A percentile compares a stretch with the other conserved stretches of the same genome.
Conservation (phyloP, 2,329 filamentous ascomycete species). For the Ophiocordyceps camponoti-saundersi region DNA sequence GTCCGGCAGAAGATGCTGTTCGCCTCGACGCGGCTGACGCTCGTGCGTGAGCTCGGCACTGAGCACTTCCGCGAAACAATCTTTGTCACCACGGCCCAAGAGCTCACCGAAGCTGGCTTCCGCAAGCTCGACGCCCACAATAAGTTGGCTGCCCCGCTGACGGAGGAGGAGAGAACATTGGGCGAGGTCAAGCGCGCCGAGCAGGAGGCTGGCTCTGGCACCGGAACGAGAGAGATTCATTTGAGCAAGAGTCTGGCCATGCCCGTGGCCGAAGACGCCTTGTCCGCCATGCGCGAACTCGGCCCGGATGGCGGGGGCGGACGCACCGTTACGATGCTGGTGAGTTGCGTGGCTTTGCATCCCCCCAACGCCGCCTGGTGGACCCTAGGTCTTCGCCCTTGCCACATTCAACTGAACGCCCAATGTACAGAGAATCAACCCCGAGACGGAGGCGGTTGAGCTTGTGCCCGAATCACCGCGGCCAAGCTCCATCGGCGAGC, state of each 20-base stretch:
- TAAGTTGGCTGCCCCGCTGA: slow-evolving; percentile 50
- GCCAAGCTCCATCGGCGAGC: slow-evolving; percentile 37
- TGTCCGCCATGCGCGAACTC: slow-evolving; percentile 45
- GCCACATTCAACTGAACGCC: too few species aligned
- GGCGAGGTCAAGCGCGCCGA: slow-evolving; percentile 61
- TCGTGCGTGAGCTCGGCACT: slow-evolving; percentile 59
- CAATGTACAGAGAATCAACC: slow-evolving; percentile 48
- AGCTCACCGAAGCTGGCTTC: slow-evolving; percentile 55
- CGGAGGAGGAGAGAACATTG: slow-evolving; percentile 58
- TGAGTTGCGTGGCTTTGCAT: slow-evolving; percentile 17
- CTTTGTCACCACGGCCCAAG: slow-evolving; percentile 52
- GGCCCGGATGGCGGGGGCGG: slow-evolving; percentile 24
- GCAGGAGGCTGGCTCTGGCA: slow-evolving; percentile 55
- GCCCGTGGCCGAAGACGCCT: slow-evolving; percentile 44
- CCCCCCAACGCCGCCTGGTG: too few species aligned
- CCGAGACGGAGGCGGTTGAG: slow-evolving; percentile 50
- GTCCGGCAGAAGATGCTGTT: slow-evolving; percentile 82
- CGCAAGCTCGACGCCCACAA: slow-evolving; percentile 54
- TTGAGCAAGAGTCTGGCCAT: slow-evolving; percentile 39
- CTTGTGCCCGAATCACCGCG: slow-evolving; percentile 37
- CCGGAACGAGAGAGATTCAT: slow-evolving; percentile 39
- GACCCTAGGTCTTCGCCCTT: too few species aligned
- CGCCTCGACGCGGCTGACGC: slow-evolving; percentile 57
- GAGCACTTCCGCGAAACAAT: slow-evolving; percentile 66
- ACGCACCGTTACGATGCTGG: slow-evolving; percentile 46